phyloP scores from a whole-genome alignment of 768 basidiomycete species.

The Russula foetens region DNA sequence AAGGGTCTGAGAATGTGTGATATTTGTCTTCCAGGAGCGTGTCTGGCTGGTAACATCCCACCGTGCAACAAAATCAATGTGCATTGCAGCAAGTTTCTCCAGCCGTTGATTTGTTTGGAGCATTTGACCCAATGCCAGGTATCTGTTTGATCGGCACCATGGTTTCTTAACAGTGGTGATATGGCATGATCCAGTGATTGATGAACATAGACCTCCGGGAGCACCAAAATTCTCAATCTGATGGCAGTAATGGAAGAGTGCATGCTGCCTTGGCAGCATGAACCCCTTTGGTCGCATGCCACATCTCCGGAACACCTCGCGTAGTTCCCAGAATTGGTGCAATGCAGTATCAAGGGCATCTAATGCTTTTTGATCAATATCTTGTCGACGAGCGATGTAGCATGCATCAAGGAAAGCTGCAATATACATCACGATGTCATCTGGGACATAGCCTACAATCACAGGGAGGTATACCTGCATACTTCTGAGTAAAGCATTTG shows the following conservation, averaged over 20 bases:
- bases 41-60: neutral
- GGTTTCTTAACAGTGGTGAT: neutral
- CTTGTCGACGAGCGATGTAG: conserved; percentile 8
- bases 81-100: neutral
- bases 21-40: neutral
- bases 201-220: neutral
- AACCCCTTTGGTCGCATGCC: neutral
- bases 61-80: neutral
- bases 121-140: neutral
- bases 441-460: neutral
- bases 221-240: neutral
- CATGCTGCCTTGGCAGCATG: neutral
- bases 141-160: neutral
- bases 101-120: neutral
- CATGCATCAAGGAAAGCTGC: conserved; percentile 4
- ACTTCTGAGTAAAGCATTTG: too few relatives aligned
- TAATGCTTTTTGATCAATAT: neutral
- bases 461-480: neutral
- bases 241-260: neutral
- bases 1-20: neutral
- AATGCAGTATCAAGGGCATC: neutral
- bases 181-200: neutral
- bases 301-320: neutral
- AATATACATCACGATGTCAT: neutral
- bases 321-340: neutral